Conservation (phyloP, 1,284 basidiomycete genomes). For the Phellinidium pouzarii region DNA sequence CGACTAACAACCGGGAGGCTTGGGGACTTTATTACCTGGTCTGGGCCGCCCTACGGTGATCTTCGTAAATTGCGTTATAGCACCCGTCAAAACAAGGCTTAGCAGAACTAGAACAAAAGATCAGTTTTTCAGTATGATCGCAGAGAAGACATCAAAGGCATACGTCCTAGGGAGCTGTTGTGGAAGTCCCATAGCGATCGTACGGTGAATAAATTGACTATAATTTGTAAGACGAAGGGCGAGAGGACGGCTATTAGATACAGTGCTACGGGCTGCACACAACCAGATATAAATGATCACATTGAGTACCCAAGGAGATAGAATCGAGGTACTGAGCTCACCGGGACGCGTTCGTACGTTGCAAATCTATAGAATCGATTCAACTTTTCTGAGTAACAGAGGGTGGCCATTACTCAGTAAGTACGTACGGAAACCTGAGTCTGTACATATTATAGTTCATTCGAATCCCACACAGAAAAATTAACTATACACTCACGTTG, state of each 20-base stretch:
- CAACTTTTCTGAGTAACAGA: neutral
- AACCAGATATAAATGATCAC: neutral
- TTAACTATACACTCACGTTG: slow-evolving; percentile 62
- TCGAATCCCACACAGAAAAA: too few relatives aligned
- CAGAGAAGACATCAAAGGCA: slow-evolving; percentile 29
- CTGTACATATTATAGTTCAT: slow-evolving; percentile 20
- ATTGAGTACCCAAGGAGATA: too few relatives aligned
- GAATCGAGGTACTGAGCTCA: slow-evolving; percentile 31
- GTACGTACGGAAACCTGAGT: slow-evolving; percentile 52
- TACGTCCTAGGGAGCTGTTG: slow-evolving; percentile 70
- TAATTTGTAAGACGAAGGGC: slow-evolving; percentile 60
- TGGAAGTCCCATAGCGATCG: slow-evolving; percentile 88
- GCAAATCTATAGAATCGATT: slow-evolving; percentile 43
- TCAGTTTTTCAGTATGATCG: neutral
- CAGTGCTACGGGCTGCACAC: slow-evolving; percentile 44
- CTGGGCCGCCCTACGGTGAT: slow-evolving; percentile 86
- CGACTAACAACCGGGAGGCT: neutral
- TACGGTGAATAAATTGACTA: slow-evolving; percentile 64
- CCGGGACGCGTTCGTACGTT: slow-evolving; percentile 79
- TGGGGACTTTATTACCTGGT: slow-evolving; percentile 43
- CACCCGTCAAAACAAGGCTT: slow-evolving; percentile 67
- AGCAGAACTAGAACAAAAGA: slow-evolving; percentile 47
- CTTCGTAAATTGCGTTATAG: slow-evolving; percentile 83
- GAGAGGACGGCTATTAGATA: slow-evolving; percentile 63
- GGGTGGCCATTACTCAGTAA: neutral